phyloP scores from a whole-genome alignment of 441 rosid species.

The Gossypium schwendimanii region DNA sequence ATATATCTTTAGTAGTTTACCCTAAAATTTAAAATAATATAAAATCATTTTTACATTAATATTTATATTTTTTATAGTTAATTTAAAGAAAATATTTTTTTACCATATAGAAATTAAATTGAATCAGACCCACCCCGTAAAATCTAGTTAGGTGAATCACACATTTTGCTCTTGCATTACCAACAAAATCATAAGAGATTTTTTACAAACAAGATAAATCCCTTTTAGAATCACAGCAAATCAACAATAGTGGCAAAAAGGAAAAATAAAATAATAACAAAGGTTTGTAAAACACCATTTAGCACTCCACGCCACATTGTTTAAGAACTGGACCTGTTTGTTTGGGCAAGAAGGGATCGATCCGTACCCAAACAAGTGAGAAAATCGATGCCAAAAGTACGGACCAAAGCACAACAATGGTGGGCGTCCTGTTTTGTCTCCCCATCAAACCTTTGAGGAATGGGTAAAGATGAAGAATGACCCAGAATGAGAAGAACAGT shows the following conservation, averaged over 20 bases:
- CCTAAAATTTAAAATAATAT: too few species aligned
- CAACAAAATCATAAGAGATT: background rate
- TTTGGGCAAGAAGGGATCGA: conserved; percentile 7
- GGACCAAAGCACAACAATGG: conserved; percentile 87
- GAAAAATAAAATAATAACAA: background rate
- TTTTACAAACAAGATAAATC: background rate
- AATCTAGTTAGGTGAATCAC: background rate
- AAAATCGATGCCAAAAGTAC: background rate
- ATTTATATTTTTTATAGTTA: background rate
- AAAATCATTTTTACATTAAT: background rate
- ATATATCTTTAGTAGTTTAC: too few species aligned
- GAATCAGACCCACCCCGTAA: background rate
- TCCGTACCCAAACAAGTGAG: background rate
- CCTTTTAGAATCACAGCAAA: background rate
- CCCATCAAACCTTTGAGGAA: conserved; percentile 93
- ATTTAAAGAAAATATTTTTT: background rate
- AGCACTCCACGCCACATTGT: conserved; percentile 90
- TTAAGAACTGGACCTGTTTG: conserved; percentile 36
- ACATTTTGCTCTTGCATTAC: background rate
- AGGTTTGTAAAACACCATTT: background rate
- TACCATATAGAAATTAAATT: background rate
- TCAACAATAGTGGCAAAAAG: background rate
- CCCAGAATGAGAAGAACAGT: conserved; percentile 93
- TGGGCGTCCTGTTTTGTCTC: conserved; percentile 77
- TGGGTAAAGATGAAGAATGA: conserved; percentile 82